Conservation (phyloP, 2,329 filamentous ascomycete genomes). For the Cladophialophora immunda region DNA sequence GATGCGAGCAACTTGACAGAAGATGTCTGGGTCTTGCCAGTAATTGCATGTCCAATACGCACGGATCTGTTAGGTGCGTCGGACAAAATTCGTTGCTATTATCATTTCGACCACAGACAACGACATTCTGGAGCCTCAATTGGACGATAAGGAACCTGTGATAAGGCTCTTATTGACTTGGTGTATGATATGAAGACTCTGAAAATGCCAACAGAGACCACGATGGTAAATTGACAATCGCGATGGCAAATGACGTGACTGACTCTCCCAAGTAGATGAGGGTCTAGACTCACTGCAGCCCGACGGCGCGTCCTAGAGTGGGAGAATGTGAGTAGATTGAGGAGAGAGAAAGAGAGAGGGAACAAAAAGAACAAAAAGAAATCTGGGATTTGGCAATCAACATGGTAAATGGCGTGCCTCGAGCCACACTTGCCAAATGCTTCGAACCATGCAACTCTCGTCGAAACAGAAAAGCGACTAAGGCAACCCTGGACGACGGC, state of each 20-base stretch:
- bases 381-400: too few species aligned
- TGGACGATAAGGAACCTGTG: constrained; percentile 8
- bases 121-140: not conserved
- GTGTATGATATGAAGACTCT: not conserved
- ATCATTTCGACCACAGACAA: not conserved
- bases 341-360: too few species aligned
- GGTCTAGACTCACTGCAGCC: not conserved
- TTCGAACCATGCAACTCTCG: too few species aligned
- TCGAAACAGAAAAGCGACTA: too few species aligned
- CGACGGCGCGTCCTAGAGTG: not conserved
- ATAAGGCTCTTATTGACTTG: not conserved
- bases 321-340: too few species aligned
- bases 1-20: too few species aligned
- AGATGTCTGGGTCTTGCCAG: not conserved
- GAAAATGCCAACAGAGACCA: not conserved
- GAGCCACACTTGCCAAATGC: too few species aligned
- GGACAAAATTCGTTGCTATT: not conserved
- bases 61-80: not conserved
- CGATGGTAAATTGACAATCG: constrained; percentile 17
- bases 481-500: too few species aligned
- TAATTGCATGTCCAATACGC: not conserved
- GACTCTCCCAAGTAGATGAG: not conserved
- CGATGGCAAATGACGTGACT: constrained; percentile 27
- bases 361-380: too few species aligned
- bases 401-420: too few species aligned